Evolutionary conservation across 164 flowering plant species (phyloP).

Genomic region (Magnolia changhungtana): DNA sequence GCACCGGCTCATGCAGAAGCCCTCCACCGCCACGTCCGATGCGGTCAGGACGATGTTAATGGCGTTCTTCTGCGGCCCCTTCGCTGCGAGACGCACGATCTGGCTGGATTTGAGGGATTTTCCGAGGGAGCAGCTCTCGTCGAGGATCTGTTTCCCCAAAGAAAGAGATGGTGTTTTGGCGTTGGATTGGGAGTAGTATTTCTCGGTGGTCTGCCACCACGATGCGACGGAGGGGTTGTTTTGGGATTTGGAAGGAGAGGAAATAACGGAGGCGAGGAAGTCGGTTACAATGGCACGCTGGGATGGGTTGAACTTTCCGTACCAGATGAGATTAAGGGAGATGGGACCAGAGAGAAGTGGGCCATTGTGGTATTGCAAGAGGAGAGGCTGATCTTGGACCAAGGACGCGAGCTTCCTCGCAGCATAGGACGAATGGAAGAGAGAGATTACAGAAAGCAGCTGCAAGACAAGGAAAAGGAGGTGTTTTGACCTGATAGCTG

Average conservation of each 20-base stretch:
- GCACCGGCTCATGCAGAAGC: constrained; percentile 27
- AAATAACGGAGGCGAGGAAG: constrained; percentile 46
- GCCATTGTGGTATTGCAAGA: constrained; percentile 62
- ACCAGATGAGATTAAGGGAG: constrained; percentile 63
- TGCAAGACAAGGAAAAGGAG: background rate
- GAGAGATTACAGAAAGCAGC: background rate
- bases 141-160: constrained; percentile 39
- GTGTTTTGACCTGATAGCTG: background rate
- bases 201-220: constrained; percentile 64
- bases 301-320: constrained; percentile 62
- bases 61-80: constrained; percentile 31
- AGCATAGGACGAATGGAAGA: background rate
- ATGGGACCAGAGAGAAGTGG: constrained; percentile 57
- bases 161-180: constrained; percentile 17
- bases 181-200: constrained; percentile 32
- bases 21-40: constrained; percentile 25
- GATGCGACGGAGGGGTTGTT: constrained; percentile 46
- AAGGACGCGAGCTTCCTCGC: background rate
- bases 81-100: constrained; percentile 33
- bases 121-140: constrained; percentile 51
- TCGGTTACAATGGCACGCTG: constrained; percentile 59
- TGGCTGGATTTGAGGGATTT: constrained; percentile 40
- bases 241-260: constrained; percentile 4
- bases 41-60: constrained; percentile 46
- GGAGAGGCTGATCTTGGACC: constrained; percentile 26